Base-by-base conservation (phyloP, 495 filamentous ascomycete genomes). In the Xylaria scruposa region DNA sequence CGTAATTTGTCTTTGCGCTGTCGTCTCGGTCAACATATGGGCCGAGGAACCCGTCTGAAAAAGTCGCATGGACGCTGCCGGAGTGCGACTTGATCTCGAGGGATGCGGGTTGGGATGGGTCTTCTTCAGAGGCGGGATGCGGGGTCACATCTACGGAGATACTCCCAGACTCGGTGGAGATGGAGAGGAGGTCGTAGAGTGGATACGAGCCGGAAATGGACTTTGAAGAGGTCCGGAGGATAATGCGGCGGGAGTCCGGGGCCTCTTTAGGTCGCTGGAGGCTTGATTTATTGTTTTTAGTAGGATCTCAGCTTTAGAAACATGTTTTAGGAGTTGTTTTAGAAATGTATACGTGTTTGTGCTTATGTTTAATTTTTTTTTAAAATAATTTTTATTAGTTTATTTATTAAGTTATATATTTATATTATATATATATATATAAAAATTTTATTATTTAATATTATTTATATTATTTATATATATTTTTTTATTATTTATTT, bases 101-200 rank as follows among this genome's bases (percentile, higher is more conserved):
- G 24, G 47, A 51, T 10, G 47, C 47, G n/a, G 47, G 47, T 51
- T 24, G n/a, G 2, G 47, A 51, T 51, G 47, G 47, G 47, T 24
- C n/a, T 21, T 21, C 47, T 2, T n/a, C 10, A n/a, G 47, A 51
- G 47, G 47, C 47, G 47, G 47, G 9, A n/a, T 24, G 47, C n/a
- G 47, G 47, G 8, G 47, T 24, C 47, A 51, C 47, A 24, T 7
- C 47, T 24, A 51, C 47, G n/a, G 47, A 51, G 47, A 51, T 24
- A 24, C 47, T 51, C 47, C 47, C 47, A 21, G 47, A 51, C n/a
- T 51, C 47, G 9, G 47, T 51, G n/a, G n/a, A 51, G 47, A 51
- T 51, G n/a, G 47, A 51, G n/a, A 51, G n/a, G 47, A 51, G 47
- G 47, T 51, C 47, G 47, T 51, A 51, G 47, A 51, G 47, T 51